Percentiles rank a stretch among this genome's conserved stretches.
These are phyloP conservation scores for Excoecaria agallocha DNA, from an alignment of 345 rosid genomes.

Conservation along the genomic window DNA sequence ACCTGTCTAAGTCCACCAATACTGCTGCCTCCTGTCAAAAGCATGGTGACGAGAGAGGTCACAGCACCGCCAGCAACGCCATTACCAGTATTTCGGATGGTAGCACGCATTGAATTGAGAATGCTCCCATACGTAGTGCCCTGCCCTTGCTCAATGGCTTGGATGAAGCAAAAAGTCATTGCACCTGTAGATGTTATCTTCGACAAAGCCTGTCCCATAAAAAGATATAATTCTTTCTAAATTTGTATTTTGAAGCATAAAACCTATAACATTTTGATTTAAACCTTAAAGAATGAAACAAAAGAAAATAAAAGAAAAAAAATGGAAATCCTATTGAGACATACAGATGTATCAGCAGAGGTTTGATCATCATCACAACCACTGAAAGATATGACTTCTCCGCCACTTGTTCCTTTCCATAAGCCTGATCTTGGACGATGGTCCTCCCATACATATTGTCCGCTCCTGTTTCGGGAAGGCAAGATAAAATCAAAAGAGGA, in stretches of 20 bases:
- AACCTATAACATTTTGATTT: not conserved
- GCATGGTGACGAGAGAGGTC: slow-evolving; percentile 70
- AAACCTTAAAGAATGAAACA: not conserved
- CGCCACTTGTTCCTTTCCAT: slow-evolving; percentile 88
- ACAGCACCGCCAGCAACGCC: slow-evolving; percentile 53
- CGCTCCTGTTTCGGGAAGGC: slow-evolving; percentile 40
- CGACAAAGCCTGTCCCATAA: slow-evolving; percentile 59
- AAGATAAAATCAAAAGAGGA: not conserved
- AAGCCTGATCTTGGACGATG: slow-evolving; percentile 82
- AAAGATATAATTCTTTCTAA: not conserved
- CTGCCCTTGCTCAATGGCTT: slow-evolving; percentile 73
- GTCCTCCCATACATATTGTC: slow-evolving; percentile 76
- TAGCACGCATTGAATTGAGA: slow-evolving; percentile 62
- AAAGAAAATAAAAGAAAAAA: not conserved
- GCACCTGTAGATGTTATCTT: slow-evolving; percentile 82
- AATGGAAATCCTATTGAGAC: slow-evolving; percentile 15
- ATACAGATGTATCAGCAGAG: slow-evolving; percentile 86
- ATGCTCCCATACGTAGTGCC: slow-evolving; percentile 70
- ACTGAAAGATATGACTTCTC: slow-evolving; percentile 79
- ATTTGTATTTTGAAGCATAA: not conserved
- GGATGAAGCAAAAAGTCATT: slow-evolving; percentile 86
- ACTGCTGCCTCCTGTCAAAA: slow-evolving; percentile 68
- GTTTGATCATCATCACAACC: slow-evolving; percentile 93
- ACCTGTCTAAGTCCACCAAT: slow-evolving; percentile 68
- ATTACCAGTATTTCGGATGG: slow-evolving; percentile 53